Conservation (phyloP, 371 early-diverging fungal species). For the Encephalitozoon romaleae region DNA sequence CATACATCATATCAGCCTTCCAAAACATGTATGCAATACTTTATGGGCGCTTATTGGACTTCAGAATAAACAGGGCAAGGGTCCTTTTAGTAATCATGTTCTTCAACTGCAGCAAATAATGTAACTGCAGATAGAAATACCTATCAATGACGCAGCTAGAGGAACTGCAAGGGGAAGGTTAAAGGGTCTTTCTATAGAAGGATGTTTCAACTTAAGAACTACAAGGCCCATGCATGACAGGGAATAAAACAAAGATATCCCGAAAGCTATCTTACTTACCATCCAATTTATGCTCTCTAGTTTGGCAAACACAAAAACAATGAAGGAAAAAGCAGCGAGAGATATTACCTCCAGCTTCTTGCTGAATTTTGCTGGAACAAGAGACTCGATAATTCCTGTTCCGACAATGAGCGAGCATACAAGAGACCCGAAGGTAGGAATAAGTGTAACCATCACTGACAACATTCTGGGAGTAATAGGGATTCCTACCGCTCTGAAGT, state of each 20-base stretch:
- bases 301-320: background rate
- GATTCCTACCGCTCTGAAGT: background rate
- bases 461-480: background rate
- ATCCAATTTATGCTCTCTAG: background rate
- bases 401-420: background rate
- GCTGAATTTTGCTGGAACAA: background rate
- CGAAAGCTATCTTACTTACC: background rate
- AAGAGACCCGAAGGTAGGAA: background rate
- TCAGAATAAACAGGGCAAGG: background rate
- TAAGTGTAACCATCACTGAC: background rate
- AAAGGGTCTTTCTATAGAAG: background rate
- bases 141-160: background rate
- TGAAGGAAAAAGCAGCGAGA: background rate
- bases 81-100: background rate
- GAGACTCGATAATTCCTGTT: background rate
- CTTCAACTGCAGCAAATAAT: background rate
- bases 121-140: background rate
- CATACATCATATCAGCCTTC: conserved; percentile 1
- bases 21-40: background rate
- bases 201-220: background rate
- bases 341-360: background rate
- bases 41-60: background rate
- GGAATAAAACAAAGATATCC: background rate
- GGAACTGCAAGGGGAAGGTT: background rate
- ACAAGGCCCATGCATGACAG: conserved; percentile 8